Evolutionary conservation across 2,329 filamentous ascomycete genomes (phyloP), one percentile per base, ranked within the genome.

Genomic region (Colletotrichum scovillei): DNA sequence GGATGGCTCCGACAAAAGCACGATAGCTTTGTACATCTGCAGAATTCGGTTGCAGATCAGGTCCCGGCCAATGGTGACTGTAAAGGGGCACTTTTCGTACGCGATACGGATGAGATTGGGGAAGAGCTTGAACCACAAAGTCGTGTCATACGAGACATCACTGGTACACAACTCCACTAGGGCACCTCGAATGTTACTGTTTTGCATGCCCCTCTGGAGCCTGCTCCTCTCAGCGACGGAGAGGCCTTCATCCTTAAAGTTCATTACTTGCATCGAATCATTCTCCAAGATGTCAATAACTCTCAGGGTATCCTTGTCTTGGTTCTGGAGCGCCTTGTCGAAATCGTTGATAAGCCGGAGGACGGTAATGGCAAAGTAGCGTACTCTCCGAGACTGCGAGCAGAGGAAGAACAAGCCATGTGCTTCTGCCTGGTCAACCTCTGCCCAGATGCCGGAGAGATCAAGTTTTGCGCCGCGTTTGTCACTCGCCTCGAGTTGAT

Each of bases 331-430:
- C 2, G 95, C 96, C 16, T 89, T 92, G 79, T 99, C 97, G 76
- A 99, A 98, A 77, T 99, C 96, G 2, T 93, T 95, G 75, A 98
- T 96, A 28, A 98, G 89, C 5, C 95, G 93, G 30, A 99, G 86
- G 1, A 99, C 96, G 1, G 94, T 98, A 65, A 99, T 94, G 2
- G 97, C 95, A 81, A 97, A 97, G 72, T 94, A 89, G 64, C 97
- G 92, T 30, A 99, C 97, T 67, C 94, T 91, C 66, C 95, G 90
- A 6, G 97, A 98, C 77, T 98, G 97, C 0, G 97, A 99, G 81
- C 97, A 99, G 7, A 99, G 86, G 81, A 99, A 99, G 86, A 99
- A 99, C 3, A 99, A 84, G 0, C 97, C 97, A 80, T 98, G 97
- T 0, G 96, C 97, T 81, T 99, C 97, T 19, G 98, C 94, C 81